Evolutionary conservation across 257 asterid species (phyloP).

Genomic region (Cordia subcordata): DNA sequence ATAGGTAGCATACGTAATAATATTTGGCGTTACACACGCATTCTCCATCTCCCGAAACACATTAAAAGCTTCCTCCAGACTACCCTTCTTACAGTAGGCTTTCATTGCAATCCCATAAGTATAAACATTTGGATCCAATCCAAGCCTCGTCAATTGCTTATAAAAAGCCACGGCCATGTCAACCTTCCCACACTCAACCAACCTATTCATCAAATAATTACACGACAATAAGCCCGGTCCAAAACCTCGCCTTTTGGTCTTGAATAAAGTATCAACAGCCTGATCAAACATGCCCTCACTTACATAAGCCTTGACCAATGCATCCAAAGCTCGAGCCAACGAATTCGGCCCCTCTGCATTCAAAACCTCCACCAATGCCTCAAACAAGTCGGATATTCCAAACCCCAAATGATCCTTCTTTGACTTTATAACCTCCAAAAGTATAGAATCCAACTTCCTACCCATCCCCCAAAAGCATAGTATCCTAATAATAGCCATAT

Average conservation of each 20-base stretch:
- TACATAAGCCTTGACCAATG: slow-evolving; percentile 50
- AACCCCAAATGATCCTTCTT: slow-evolving; percentile 36
- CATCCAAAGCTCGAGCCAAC: slow-evolving; percentile 47
- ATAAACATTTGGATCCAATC: slow-evolving; percentile 57
- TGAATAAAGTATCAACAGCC: slow-evolving; percentile 46
- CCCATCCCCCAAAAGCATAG: slow-evolving; percentile 56
- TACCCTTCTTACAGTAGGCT: slow-evolving; percentile 52
- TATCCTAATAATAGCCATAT: slow-evolving; percentile 56
- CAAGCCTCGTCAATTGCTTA: slow-evolving; percentile 48
- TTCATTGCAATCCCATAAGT: slow-evolving; percentile 70
- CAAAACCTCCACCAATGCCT: slow-evolving; percentile 49
- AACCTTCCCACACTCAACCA: slow-evolving; percentile 45
- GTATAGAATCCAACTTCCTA: slow-evolving; percentile 42
- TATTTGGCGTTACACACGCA: slow-evolving; percentile 54
- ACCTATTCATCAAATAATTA: slow-evolving; percentile 56
- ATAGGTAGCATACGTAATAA: slow-evolving; percentile 37
- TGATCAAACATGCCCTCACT: slow-evolving; percentile 62
- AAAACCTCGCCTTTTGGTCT: slow-evolving; percentile 38
- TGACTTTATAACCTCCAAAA: slow-evolving; percentile 41
- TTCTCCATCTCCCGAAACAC: slow-evolving; percentile 58
- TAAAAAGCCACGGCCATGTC: slow-evolving; percentile 50
- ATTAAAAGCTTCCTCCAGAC: slow-evolving; percentile 43
- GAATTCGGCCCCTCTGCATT: slow-evolving; percentile 37
- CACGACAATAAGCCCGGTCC: slow-evolving; percentile 49
- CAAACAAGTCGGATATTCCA: slow-evolving; percentile 53